These are phyloP conservation scores for Jasminum sambac DNA, from an alignment of 257 asterid genomes.

Conservation along the genomic window DNA sequence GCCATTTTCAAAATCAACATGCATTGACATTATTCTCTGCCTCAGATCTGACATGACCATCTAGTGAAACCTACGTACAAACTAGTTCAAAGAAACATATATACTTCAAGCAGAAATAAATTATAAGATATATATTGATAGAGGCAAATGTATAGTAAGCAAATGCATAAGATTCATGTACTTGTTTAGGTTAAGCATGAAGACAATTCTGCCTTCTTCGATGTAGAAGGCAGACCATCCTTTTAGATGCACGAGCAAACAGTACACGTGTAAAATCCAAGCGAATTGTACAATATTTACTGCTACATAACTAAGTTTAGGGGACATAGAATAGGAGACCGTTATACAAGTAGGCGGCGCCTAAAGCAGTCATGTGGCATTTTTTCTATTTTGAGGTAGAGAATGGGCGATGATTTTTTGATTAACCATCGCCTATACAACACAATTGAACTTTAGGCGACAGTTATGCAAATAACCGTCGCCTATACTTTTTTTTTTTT, in stretches of 20 bases:
- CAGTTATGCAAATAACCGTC: too few species aligned
- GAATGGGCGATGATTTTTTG: too few species aligned
- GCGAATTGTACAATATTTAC: slow-evolving; percentile 38
- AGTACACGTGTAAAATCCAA: slow-evolving; percentile 53
- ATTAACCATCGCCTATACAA: too few species aligned
- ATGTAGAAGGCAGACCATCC: slow-evolving; percentile 46
- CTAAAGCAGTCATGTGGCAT: too few species aligned
- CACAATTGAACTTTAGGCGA: too few species aligned
- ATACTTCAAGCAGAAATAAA: too few species aligned
- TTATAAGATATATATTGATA: too few species aligned
- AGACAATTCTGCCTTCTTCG: slow-evolving; percentile 44
- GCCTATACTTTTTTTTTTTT: too few species aligned
- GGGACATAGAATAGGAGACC: too few species aligned
- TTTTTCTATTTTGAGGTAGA: too few species aligned
- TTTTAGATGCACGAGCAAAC: slow-evolving; percentile 39
- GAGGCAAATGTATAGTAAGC: background rate
- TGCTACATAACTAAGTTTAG: too few species aligned
- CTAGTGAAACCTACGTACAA: slow-evolving; percentile 44
- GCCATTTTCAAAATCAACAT: slow-evolving; percentile 36
- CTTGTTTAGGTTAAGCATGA: slow-evolving; percentile 41
- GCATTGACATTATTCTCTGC: slow-evolving; percentile 55
- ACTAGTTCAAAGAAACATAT: background rate
- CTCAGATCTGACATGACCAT: slow-evolving; percentile 62
- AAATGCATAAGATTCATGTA: background rate
- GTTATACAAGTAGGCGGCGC: too few species aligned